Conservation (phyloP, 1,284 basidiomycete genomes). For the Melampsora larici-populina region DNA sequence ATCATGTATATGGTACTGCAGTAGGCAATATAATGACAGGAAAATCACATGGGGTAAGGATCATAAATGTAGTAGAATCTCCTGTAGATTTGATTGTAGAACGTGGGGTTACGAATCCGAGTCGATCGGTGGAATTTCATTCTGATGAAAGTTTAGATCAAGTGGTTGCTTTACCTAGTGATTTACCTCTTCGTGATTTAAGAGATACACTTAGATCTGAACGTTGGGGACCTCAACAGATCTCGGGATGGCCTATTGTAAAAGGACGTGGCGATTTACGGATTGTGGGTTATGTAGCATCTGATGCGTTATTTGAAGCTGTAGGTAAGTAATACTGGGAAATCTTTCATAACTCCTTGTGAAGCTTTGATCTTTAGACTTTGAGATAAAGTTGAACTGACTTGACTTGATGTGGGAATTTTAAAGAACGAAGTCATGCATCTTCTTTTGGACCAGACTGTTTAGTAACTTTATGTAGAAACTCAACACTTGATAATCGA, state of each 20-base stretch:
- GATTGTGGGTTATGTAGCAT: slow-evolving; percentile 82
- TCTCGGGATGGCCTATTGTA: slow-evolving; percentile 86
- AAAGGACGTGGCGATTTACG: slow-evolving; percentile 59
- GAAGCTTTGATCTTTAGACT: no score
- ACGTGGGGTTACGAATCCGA: not conserved
- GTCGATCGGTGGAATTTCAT: not conserved
- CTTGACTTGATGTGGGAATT: not conserved
- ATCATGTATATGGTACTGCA: slow-evolving; percentile 81
- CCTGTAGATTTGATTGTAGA: not conserved
- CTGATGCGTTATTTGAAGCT: slow-evolving; percentile 78
- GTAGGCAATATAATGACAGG: slow-evolving; percentile 58
- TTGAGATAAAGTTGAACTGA: not conserved
- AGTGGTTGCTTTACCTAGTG: slow-evolving; percentile 19
- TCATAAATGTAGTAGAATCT: slow-evolving; percentile 17
- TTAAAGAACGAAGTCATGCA: not conserved
- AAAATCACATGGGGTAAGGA: slow-evolving; percentile 36
- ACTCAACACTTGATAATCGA: not conserved
- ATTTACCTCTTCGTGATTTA: slow-evolving; percentile 26
- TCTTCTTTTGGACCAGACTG: not conserved
- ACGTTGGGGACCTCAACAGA: slow-evolving; percentile 41
- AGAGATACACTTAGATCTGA: slow-evolving; percentile 16
- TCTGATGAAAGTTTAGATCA: not conserved
- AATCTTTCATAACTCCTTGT: slow-evolving; percentile 16
- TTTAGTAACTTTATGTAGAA: not conserved
- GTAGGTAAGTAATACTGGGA: slow-evolving; percentile 61